These are phyloP conservation scores for Plasmodium inui DNA, from an alignment of 169 alveolate species.

Conservation along the genomic window DNA sequence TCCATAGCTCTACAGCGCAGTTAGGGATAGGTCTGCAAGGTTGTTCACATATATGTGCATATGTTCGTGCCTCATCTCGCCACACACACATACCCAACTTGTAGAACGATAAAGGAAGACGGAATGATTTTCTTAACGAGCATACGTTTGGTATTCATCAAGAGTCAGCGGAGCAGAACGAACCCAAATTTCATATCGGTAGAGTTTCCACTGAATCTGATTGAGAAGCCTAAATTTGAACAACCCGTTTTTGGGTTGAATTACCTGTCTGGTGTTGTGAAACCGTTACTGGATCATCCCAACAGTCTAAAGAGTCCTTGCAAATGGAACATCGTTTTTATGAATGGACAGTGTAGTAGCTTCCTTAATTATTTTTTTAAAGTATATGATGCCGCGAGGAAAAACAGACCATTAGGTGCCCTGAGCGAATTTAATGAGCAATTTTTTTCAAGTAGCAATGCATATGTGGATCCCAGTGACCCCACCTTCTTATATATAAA, in stretches of 20 bases:
- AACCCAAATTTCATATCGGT: conserved; percentile 49
- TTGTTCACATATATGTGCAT: neutral
- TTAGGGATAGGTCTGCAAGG: neutral
- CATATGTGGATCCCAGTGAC: conserved; percentile 76
- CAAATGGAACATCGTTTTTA: conserved; percentile 59
- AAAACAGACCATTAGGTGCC: conserved; percentile 43
- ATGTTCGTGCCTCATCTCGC: neutral
- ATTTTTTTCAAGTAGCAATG: conserved; percentile 61
- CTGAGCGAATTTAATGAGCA: conserved; percentile 50
- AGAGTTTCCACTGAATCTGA: conserved; percentile 56
- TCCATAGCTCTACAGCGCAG: neutral
- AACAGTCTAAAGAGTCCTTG: conserved; percentile 56
- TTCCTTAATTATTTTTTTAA: conserved; percentile 53
- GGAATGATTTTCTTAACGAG: conserved; percentile 70
- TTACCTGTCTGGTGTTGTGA: conserved; percentile 50
- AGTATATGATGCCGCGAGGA: conserved; percentile 65
- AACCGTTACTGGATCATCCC: conserved; percentile 56
- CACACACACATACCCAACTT: neutral
- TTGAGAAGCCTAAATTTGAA: conserved; percentile 73
- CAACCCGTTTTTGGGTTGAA: conserved; percentile 75
- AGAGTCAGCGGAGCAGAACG: conserved; percentile 49
- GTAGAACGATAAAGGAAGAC: conserved; percentile 72
- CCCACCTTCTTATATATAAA: conserved; percentile 71
- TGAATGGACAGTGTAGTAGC: conserved; percentile 72
- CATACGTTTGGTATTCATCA: conserved; percentile 67